Base-by-base conservation (phyloP, 371 early-diverging fungal genomes). In the Dinochytrium kinnereticum region DNA sequence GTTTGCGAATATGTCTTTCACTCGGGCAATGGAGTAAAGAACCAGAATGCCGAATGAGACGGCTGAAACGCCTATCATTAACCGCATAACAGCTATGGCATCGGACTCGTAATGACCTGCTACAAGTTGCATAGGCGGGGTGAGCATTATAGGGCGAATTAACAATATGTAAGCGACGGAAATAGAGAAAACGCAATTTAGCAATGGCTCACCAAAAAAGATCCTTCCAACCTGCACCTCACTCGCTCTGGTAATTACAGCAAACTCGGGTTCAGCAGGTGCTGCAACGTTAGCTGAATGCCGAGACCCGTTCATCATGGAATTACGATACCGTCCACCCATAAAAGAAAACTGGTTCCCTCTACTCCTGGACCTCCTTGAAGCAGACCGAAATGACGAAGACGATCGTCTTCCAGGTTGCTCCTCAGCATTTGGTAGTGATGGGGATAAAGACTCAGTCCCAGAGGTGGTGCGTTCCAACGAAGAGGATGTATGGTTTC, bases 191-290 rank as follows among this genome's bases (percentile, higher is more conserved):
- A 33, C 44, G 19, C 19, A n/a, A 44, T 44, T 7, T 44, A 61
- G 34, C 13, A 34, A 26, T 15, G 30, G 26, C 61, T 28, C 36
- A 61, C 61, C 36, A 24, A 33, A 34, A 34, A 34, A 61, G 30
- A 61, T 61, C 34, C 61, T 7, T 61, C 61, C 61, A 61, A 61
- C 61, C 34, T 61, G 61, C 5, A 61, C 37, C 34, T 61, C 61
- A 26, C 61, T 61, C 34, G 61, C 61, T 34, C 61, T 31, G 7
- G 61, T 61, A 24, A 61, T 34, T 30, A 61, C 61, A 17, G 61
- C 61, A 61, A 61, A 61, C 34, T 61, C 61, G 7, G 61, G 61
- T 36, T 61, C 61, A 28, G 34, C 61, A 61, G 61, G 34, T n/a
- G n/a, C n/a, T n/a, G n/a, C n/a, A n/a, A n/a, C n/a, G n/a, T n/a